phyloP scores from a whole-genome alignment of 495 filamentous ascomycete species.

The Neurospora sp. region DNA sequence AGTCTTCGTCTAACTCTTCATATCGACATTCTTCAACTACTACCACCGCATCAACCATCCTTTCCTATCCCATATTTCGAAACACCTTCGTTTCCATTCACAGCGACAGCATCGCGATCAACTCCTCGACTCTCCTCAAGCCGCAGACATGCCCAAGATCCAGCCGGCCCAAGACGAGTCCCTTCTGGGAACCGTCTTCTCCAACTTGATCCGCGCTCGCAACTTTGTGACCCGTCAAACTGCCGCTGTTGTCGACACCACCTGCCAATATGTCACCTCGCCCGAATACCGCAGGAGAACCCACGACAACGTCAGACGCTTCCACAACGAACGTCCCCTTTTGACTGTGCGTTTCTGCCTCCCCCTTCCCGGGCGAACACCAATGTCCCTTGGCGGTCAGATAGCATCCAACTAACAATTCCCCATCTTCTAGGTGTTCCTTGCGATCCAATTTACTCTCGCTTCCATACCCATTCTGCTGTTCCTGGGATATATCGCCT shows the following conservation, averaged over 20 bases:
- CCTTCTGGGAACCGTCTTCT: neutral
- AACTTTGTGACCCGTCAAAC: neutral
- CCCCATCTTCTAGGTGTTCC: neutral
- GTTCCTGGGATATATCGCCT: slow-evolving; percentile 48
- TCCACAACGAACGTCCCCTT: neutral
- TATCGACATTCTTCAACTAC: neutral
- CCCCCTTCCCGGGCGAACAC: neutral
- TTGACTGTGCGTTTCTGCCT: neutral
- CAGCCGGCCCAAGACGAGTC: neutral
- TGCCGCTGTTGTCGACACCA: neutral
- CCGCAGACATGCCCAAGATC: neutral
- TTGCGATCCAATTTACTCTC: neutral
- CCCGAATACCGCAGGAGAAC: neutral
- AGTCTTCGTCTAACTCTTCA: neutral
- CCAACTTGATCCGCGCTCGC: neutral
- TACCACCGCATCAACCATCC: neutral
- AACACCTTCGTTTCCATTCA: too few relatives aligned
- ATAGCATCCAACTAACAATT: neutral
- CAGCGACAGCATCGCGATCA: neutral
- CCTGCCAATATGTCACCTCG: neutral
- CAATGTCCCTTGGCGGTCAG: neutral
- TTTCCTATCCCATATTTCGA: neutral
- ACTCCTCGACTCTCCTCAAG: neutral
- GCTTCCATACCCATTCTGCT: slow-evolving; percentile 43
- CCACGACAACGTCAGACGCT: neutral